phyloP scores from a whole-genome alignment of 345 rosid species.

The Melastoma malabathricum region DNA sequence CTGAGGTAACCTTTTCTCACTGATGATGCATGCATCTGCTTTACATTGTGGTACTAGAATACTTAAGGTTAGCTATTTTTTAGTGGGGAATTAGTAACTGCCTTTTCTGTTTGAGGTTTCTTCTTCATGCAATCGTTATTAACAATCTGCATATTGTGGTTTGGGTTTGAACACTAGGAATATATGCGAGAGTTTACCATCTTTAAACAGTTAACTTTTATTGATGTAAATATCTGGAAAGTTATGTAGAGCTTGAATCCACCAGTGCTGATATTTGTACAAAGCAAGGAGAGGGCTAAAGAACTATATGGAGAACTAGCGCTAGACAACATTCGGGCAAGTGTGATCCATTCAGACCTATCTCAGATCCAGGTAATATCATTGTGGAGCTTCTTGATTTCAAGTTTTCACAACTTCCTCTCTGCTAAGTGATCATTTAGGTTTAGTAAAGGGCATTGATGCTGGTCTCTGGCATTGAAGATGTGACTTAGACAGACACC shows the following conservation, averaged over 20 bases:
- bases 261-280: constrained; percentile 75
- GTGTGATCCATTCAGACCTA: constrained; percentile 77
- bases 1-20: constrained; percentile 42
- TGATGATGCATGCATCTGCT: too few relatives aligned
- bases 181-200: not conserved
- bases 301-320: constrained; percentile 74
- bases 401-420: not conserved
- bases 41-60: too few relatives aligned
- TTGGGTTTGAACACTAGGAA: too few relatives aligned
- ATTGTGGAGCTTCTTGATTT: not conserved
- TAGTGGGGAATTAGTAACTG: too few relatives aligned
- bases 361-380: constrained; percentile 48
- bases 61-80: too few relatives aligned
- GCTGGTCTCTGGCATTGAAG: too few relatives aligned
- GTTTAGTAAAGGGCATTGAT: too few relatives aligned
- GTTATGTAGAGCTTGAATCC: constrained; percentile 72
- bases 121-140: too few relatives aligned
- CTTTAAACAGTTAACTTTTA: not conserved
- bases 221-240: too few relatives aligned
- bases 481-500: too few relatives aligned
- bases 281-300: constrained; percentile 85
- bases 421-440: not conserved
- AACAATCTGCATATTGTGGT: too few relatives aligned
- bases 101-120: too few relatives aligned
- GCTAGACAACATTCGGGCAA: constrained; percentile 61